These are phyloP conservation scores for Lactifluus hygrophoroides DNA, from an alignment of 768 basidiomycete species.

Conservation along the genomic window DNA sequence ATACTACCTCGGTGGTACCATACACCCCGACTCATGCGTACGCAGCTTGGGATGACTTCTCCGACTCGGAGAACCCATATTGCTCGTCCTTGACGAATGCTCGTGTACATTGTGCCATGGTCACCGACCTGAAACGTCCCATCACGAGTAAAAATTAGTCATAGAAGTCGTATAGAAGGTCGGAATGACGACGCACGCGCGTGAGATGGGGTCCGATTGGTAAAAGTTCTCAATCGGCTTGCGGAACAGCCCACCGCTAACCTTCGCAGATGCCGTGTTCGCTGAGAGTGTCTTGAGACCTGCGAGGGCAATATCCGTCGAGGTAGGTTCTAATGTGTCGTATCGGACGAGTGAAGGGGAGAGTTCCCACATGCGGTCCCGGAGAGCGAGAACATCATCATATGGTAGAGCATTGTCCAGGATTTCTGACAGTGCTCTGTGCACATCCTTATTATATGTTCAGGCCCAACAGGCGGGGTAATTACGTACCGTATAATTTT, in stretches of 20 bases:
- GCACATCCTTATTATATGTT: not conserved
- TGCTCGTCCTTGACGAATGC: constrained; percentile 75
- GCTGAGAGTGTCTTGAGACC: constrained; percentile 57
- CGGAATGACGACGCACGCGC: constrained; percentile 56
- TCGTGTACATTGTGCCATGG: constrained; percentile 91
- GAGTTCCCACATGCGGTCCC: constrained; percentile 96
- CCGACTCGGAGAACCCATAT: constrained; percentile 44
- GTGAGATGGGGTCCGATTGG: constrained; percentile 89
- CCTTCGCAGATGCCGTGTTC: constrained; percentile 45
- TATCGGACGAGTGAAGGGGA: constrained; percentile 85
- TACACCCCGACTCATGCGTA: constrained; percentile 31
- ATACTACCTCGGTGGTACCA: not conserved
- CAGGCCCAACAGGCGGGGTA: not conserved
- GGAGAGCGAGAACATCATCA: constrained; percentile 72
- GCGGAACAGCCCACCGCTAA: constrained; percentile 51
- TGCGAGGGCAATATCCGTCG: constrained; percentile 56
- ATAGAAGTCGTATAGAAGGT: not conserved
- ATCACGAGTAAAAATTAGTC: constrained; percentile 1
- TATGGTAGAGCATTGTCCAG: constrained; percentile 79
- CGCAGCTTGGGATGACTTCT: constrained; percentile 37
- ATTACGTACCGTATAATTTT: constrained; percentile 76
- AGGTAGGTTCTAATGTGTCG: constrained; percentile 71
- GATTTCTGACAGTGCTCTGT: constrained; percentile 82
- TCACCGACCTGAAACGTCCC: constrained; percentile 56
- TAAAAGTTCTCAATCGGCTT: constrained; percentile 92